Percentiles rank a stretch among this genome's conserved stretches.
These are phyloP conservation scores for Monosporozyma servazzii DNA, from an alignment of 805 yeast genomes.

Conservation along the genomic window DNA sequence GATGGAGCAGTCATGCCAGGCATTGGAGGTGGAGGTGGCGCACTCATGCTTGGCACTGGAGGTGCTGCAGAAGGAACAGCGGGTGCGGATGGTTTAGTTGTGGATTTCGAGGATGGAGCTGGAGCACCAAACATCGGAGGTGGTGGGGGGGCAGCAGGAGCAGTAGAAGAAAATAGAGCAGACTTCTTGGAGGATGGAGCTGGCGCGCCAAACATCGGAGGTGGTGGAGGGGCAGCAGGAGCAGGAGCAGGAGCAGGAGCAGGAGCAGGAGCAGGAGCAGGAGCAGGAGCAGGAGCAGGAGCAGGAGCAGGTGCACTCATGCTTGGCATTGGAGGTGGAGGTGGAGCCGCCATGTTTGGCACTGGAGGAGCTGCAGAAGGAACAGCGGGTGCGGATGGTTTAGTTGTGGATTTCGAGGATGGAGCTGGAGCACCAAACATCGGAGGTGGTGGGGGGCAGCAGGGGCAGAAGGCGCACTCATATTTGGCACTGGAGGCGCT, in stretches of 20 bases:
- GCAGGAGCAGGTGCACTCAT: slow-evolving; percentile 11
- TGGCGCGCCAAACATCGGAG: slow-evolving; percentile 10
- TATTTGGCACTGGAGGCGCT: slow-evolving; percentile 7
- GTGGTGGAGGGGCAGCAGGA: slow-evolving; percentile 35
- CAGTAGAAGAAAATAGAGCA: slow-evolving; percentile 10
- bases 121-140: slow-evolving; percentile 16
- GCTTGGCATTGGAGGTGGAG: slow-evolving; percentile 8
- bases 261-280: slow-evolving; percentile 19
- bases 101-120: slow-evolving; percentile 21
- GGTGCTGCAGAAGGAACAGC: slow-evolving; percentile 16
- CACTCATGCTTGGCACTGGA: slow-evolving; percentile 11
- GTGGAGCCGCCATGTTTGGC: slow-evolving; percentile 22
- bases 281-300: slow-evolving; percentile 24
- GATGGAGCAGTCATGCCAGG: slow-evolving; percentile 13
- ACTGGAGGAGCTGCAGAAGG: slow-evolving; percentile 15
- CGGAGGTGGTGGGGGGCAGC: slow-evolving; percentile 13
- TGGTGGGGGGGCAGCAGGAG: slow-evolving; percentile 14
- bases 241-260: slow-evolving; percentile 21
- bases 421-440: slow-evolving; percentile 28
- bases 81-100: slow-evolving; percentile 17
- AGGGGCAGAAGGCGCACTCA: slow-evolving; percentile 11
- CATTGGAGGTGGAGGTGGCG: slow-evolving; percentile 21
- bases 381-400: slow-evolving; percentile 6
- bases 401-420: slow-evolving; percentile 27
- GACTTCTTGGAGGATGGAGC: slow-evolving; percentile 18